These are phyloP conservation scores for Ramaria sp. DNA, from an alignment of 768 basidiomycete species.

Conservation along the genomic window DNA sequence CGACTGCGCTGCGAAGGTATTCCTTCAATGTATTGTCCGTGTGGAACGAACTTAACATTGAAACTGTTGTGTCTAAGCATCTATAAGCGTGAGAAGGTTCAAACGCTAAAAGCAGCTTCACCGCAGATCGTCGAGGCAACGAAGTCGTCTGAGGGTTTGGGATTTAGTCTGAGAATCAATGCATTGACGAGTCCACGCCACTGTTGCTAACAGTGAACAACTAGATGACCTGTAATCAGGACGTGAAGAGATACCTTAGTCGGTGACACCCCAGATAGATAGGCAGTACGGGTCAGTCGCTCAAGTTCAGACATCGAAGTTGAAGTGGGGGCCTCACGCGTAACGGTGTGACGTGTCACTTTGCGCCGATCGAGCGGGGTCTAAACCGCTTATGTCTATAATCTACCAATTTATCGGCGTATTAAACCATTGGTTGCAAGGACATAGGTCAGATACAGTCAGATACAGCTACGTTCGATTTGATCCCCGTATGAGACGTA, in stretches of 20 bases:
- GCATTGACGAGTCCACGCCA: neutral
- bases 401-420: no score
- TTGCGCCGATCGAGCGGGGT: no score
- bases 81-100: neutral
- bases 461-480: no score
- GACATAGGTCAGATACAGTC: no score
- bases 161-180: neutral
- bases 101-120: neutral
- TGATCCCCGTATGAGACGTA: no score
- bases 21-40: conserved; percentile 58
- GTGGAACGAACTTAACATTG: conserved; percentile 56
- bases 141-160: neutral
- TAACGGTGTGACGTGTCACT: neutral
- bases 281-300: neutral
- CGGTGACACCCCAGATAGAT: conserved; percentile 5
- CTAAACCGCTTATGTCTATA: no score
- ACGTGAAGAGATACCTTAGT: neutral
- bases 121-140: conserved; percentile 5
- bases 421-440: no score
- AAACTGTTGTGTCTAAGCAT: conserved; percentile 52
- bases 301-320: neutral
- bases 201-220: neutral
- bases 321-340: neutral
- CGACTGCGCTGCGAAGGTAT: conserved; percentile 53
- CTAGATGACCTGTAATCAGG: neutral